Evolutionary conservation across 306 rosid species (phyloP).

Genomic region (Quercus dentata): DNA sequence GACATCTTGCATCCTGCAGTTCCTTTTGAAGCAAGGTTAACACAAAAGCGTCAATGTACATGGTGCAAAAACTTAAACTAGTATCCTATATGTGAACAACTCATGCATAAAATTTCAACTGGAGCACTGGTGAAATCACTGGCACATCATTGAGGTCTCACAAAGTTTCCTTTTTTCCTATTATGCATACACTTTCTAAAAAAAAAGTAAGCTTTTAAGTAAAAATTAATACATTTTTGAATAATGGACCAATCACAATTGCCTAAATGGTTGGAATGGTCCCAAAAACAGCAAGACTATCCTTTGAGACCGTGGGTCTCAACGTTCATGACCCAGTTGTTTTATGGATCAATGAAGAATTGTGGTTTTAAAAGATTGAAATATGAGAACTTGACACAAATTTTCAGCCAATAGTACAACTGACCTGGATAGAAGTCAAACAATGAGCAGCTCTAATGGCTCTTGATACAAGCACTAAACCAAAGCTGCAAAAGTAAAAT

Average conservation of each 20-base stretch:
- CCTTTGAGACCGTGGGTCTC: no score
- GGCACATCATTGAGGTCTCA: not conserved
- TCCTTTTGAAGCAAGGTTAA: not conserved
- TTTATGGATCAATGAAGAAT: not conserved
- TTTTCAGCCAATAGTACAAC: not conserved
- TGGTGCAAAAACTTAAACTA: not conserved
- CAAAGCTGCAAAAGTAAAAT: conserved; percentile 46
- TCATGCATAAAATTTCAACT: not conserved
- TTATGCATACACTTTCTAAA: not conserved
- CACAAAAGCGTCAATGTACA: not conserved
- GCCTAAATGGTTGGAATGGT: not conserved
- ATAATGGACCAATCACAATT: not conserved
- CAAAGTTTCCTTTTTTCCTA: not conserved
- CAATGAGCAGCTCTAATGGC: conserved; percentile 83
- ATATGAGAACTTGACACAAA: not conserved
- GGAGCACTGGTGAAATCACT: not conserved
- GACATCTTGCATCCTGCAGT: not conserved
- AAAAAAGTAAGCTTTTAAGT: not conserved
- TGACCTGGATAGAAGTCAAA: conserved; percentile 75
- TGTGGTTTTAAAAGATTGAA: not conserved
- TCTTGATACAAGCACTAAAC: conserved; percentile 54
- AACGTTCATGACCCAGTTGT: not conserved
- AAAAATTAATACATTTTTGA: not conserved
- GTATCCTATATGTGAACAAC: not conserved
- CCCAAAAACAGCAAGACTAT: no score